Evolutionary conservation across 2,329 filamentous ascomycete species (phyloP), one percentile per base, ranked within the genome.

Genomic region (Alternaria hordeiaustralica): DNA sequence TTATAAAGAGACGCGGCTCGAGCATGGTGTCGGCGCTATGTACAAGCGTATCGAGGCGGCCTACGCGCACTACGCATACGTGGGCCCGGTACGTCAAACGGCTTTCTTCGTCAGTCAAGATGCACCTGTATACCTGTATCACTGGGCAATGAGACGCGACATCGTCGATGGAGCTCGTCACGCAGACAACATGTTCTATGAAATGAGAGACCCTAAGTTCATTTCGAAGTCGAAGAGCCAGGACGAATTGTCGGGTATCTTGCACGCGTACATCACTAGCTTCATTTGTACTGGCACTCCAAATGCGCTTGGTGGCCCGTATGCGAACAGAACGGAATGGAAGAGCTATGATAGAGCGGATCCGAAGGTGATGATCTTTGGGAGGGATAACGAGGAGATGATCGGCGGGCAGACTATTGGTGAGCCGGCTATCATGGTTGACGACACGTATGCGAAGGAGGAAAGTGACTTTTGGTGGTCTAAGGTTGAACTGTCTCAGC

Each of bases 41-140:
- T 90, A 86, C 79, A 82, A 83, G 55, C 83, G 88, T 2, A 78
- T 89, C 4, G 86, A 88, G 68, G 85, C 86, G 10, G 87, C 87
- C 0, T 91, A 91, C 74, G 86, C 84, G 0, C 86, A 90, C 71
- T 90, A 88, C 71, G 88, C 87, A 0, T 90, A 90, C 71, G 86
- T 89, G 51, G 87, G 86, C 21, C 89, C 89, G 0, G 87, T 90
- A 0, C 80, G 89, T 4, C 87, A 90, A 73, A 88, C 86, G 0
- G 88, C 86, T 0, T 80, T 86, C 58, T 82, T 82, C 26, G 74
- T 73, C 5, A 71, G 73, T n/a, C 26, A 66, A 6, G 62, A 66
- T 6, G 71, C 63, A 57, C 79, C 68, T 68, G 86, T 86, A 0
- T 88, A 87, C 67, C 80, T 89, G 0, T 91, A 90, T 72, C 86